Conservation (phyloP, 2,329 filamentous ascomycete species). For the Coniochaeta prunicola region DNA sequence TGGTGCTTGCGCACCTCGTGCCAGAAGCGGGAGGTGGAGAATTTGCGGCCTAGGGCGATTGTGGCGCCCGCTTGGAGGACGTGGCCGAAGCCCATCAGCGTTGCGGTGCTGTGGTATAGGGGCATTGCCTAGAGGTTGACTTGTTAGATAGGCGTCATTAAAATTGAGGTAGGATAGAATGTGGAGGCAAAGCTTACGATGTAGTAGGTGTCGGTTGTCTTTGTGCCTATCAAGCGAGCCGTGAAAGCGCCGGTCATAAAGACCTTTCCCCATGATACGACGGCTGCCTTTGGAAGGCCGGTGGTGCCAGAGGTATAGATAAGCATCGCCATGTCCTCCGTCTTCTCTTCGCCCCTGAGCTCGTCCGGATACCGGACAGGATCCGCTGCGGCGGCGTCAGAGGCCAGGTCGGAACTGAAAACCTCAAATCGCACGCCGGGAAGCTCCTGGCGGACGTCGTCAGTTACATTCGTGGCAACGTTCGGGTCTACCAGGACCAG, state of each 20-base stretch:
- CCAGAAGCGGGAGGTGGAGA: conserved; percentile 74
- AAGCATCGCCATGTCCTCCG: conserved; percentile 58
- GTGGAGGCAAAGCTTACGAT: conserved; percentile 43
- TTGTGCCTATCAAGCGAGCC: conserved; percentile 48
- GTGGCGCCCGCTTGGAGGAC: conserved; percentile 56
- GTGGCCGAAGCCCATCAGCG: conserved; percentile 59
- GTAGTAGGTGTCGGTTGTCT: conserved; percentile 61
- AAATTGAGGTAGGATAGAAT: neutral
- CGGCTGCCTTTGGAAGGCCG: conserved; percentile 72
- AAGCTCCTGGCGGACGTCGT: conserved; percentile 47
- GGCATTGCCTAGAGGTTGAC: conserved; percentile 62
- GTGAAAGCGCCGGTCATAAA: conserved; percentile 46
- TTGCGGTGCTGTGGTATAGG: conserved; percentile 77
- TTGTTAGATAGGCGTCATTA: neutral
- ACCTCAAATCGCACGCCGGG: conserved; percentile 50
- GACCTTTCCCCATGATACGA: conserved; percentile 66
- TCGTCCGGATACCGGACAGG: conserved; percentile 52
- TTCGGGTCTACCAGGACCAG: conserved; percentile 63
- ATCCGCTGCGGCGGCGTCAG: conserved; percentile 42
- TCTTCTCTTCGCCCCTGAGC: conserved; percentile 40
- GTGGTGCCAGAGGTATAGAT: conserved; percentile 87
- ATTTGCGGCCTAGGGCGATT: conserved; percentile 66
- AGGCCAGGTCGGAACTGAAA: conserved; percentile 51
- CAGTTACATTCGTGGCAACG: conserved; percentile 46
- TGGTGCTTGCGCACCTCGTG: conserved; percentile 61